These are phyloP conservation scores for Rubroboletus pulcherrimus DNA, from an alignment of 768 basidiomycete species.

Conservation along the genomic window DNA sequence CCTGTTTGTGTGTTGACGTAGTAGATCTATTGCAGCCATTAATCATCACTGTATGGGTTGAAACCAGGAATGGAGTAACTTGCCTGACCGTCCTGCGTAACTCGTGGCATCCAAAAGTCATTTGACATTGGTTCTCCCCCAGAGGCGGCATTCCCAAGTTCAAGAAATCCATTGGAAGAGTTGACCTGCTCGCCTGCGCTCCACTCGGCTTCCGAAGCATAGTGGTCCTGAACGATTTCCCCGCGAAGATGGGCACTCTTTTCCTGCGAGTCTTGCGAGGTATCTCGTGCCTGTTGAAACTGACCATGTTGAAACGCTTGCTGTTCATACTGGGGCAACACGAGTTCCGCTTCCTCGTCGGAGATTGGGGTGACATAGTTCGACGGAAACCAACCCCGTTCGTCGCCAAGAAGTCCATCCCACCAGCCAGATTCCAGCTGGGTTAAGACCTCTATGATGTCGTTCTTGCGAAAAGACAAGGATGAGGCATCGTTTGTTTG, in stretches of 20 bases:
- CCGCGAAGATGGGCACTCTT: conserved; percentile 1
- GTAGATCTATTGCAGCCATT: conserved; percentile 63
- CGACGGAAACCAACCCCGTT: conserved; percentile 95
- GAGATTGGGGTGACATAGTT: conserved; percentile 85
- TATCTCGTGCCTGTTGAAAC: conserved; percentile 12
- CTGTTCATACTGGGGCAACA: conserved; percentile 38
- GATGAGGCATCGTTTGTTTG: conserved; percentile 84
- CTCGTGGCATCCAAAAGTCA: conserved; percentile 90
- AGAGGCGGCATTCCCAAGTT: conserved; percentile 27
- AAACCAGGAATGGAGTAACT: conserved; percentile 23
- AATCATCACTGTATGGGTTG: neutral
- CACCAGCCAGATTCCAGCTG: conserved; percentile 96
- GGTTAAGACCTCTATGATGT: conserved; percentile 91
- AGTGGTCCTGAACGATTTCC: conserved; percentile 25
- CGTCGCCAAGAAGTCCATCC: conserved; percentile 89
- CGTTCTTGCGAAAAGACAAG: conserved; percentile 79
- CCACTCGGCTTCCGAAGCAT: conserved; percentile 49
- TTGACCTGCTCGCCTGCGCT: conserved; percentile 10
- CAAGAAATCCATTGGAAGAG: conserved; percentile 39
- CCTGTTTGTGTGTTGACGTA: conserved; percentile 91
- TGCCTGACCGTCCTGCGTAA: conserved; percentile 81
- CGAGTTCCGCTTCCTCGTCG: conserved; percentile 76
- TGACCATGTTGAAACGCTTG: conserved; percentile 13
- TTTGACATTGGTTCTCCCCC: conserved; percentile 41
- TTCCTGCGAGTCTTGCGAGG: conserved; percentile 14